A percentile compares a stretch with the other conserved stretches of the same genome.
Conservation (phyloP, 176 grass and related monocot species). For the Lolium multiflorum region DNA sequence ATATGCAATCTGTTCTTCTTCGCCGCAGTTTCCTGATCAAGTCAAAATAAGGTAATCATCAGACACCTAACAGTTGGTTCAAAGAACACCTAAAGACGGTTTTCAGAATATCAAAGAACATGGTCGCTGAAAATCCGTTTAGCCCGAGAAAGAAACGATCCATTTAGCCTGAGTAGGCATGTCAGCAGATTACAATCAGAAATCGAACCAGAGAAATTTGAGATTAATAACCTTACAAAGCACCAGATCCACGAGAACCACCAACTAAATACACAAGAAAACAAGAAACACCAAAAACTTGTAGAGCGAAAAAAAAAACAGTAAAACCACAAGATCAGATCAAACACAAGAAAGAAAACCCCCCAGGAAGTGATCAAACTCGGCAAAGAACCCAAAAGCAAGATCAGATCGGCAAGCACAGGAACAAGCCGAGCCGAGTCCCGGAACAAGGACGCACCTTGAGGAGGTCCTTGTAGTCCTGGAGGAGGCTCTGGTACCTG, state of each 20-base stretch:
- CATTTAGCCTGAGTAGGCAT: neutral
- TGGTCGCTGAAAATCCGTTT: neutral
- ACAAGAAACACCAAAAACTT: neutral
- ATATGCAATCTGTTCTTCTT: slow-evolving; percentile 54
- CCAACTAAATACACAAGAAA: neutral
- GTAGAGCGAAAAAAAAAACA: neutral
- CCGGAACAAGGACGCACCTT: slow-evolving; percentile 48
- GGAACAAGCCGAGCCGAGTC: neutral
- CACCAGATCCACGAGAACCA: slow-evolving; percentile 34
- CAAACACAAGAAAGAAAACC: neutral
- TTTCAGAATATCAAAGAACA: neutral
- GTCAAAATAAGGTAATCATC: slow-evolving; percentile 26
- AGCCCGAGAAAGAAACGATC: neutral
- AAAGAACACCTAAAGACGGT: neutral
- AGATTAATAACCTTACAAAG: neutral
- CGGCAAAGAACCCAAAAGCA: too few species aligned
- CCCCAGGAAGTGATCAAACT: too few species aligned
- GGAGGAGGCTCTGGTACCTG: slow-evolving; percentile 58
- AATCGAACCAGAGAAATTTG: neutral
- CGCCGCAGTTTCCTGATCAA: slow-evolving; percentile 64
- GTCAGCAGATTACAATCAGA: neutral
- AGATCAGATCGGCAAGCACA: slow-evolving; percentile 17
- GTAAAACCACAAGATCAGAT: slow-evolving; percentile 6
- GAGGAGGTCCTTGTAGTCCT: slow-evolving; percentile 67
- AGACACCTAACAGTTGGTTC: neutral